Evolutionary conservation across 139 green algal genomes (phyloP).

Genomic region (Pleodorina starrii): DNA sequence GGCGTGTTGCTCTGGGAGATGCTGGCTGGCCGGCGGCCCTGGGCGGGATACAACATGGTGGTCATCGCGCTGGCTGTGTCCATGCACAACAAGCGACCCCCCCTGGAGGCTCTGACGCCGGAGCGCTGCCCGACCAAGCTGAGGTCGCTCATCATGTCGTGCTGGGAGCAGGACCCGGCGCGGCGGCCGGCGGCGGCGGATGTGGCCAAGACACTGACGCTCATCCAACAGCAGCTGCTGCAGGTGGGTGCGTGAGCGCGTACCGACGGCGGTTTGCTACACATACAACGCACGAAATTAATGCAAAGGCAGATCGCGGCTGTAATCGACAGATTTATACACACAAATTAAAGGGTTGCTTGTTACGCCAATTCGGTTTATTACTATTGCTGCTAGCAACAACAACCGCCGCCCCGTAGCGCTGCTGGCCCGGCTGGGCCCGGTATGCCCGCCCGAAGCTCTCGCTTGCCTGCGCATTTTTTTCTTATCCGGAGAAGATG

Average conservation of each 20-base stretch:
- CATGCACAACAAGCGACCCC: background rate
- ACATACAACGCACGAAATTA: background rate
- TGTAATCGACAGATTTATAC: background rate
- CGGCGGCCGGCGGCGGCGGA: background rate
- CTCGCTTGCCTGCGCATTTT: no score
- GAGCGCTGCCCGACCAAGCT: slow-evolving; percentile 12
- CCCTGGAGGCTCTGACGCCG: background rate
- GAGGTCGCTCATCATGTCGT: background rate
- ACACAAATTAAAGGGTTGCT: background rate
- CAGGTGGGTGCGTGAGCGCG: background rate
- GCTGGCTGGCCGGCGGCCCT: background rate
- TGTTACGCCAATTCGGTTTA: no score
- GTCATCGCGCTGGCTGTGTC: background rate
- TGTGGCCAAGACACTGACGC: background rate
- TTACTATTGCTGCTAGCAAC: no score
- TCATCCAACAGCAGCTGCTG: background rate
- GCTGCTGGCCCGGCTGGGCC: no score
- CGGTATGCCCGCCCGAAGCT: no score
- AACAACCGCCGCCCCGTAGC: no score
- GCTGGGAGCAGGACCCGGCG: slow-evolving; percentile 8
- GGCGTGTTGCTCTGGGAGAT: slow-evolving; percentile 26
- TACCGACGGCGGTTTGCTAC: background rate
- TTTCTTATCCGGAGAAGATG: no score
- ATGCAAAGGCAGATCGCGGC: background rate
- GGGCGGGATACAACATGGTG: background rate